Base-by-base conservation (phyloP, 306 rosid genomes). In the Luffa acutangula region DNA sequence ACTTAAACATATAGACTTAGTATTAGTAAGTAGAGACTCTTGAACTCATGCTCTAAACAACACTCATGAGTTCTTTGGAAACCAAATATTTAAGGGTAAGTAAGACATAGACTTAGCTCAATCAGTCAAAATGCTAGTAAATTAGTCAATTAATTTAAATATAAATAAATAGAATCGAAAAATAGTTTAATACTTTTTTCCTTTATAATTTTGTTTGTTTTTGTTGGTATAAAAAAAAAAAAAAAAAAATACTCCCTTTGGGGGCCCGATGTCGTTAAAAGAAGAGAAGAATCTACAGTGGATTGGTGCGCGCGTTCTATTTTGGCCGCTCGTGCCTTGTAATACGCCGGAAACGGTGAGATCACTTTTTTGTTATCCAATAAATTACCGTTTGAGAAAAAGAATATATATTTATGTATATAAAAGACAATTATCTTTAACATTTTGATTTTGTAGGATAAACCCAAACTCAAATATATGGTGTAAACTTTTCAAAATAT, bases 231-330 rank as follows among this genome's bases (percentile, higher is more conserved):
- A n/a, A n/a, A n/a, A n/a, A n/a, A n/a, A n/a, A n/a, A n/a, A n/a
- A n/a, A n/a, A n/a, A 65, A 39, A 66, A 66, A 39, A 66, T 39
- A 17, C 6, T 21, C 3, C 1, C 1, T 13, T 70, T 46, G 39
- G 76, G 77, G 77, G 59, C 77, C 59, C 59, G 25, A 73, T 73
- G 45, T 73, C 59, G 42, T 73, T 2, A 49, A 73, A 73, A 48
- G 77, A 48, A 73, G 77, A 25, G 77, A 49, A 49, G 76, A 46
- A 71, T 20, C n/a, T 7, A 6, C 43, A 37, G 42, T 17, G 45
- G 25, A 6, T 39, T 58, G 73, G 62, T 9, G 25, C 36, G 65
- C 65, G 52, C 36, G n/a, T 72, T 7, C 54, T 54, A 43, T 43
- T 43, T 70, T 3, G 56, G 7, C 21, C 20, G 77, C 58, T 73